Evolutionary conservation across 768 basidiomycete species (phyloP).

Genomic region (Tylopilus intermedius): DNA sequence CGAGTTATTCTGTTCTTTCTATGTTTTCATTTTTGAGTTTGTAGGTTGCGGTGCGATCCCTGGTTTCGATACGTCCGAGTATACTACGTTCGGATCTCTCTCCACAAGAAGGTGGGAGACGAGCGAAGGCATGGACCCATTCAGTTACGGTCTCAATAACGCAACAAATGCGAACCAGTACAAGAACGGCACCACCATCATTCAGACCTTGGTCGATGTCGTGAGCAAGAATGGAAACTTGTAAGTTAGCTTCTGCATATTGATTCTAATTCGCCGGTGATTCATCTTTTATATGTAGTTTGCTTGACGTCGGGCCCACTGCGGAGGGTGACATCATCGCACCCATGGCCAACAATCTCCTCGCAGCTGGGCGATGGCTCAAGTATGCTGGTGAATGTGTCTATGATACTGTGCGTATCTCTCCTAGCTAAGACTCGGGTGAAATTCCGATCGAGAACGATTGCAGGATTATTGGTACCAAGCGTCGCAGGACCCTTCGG

Average conservation of each 20-base stretch:
- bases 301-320: conserved; percentile 39
- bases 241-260: conserved; percentile 27
- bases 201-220: conserved; percentile 41
- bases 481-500: conserved; percentile 34
- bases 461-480: conserved; percentile 47
- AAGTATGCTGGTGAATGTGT: conserved; percentile 46
- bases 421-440: not conserved
- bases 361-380: conserved; percentile 40
- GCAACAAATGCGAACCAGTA: conserved; percentile 38
- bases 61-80: conserved; percentile 55
- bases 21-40: conserved; percentile 20
- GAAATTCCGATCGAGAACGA: not conserved
- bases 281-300: conserved; percentile 28
- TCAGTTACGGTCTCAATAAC: conserved; percentile 44
- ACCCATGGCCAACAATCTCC: conserved; percentile 43
- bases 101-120: conserved; percentile 49
- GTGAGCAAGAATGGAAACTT: conserved; percentile 62
- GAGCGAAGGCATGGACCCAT: conserved; percentile 54
- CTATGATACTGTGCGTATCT: conserved; percentile 43
- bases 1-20: too few relatives aligned
- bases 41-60: conserved; percentile 46
- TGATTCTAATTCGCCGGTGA: too few relatives aligned
- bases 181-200: conserved; percentile 35
- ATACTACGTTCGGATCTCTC: conserved; percentile 21
- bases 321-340: conserved; percentile 51